Base-by-base conservation (phyloP, 306 rosid species). In the Dryas alaskensis region DNA sequence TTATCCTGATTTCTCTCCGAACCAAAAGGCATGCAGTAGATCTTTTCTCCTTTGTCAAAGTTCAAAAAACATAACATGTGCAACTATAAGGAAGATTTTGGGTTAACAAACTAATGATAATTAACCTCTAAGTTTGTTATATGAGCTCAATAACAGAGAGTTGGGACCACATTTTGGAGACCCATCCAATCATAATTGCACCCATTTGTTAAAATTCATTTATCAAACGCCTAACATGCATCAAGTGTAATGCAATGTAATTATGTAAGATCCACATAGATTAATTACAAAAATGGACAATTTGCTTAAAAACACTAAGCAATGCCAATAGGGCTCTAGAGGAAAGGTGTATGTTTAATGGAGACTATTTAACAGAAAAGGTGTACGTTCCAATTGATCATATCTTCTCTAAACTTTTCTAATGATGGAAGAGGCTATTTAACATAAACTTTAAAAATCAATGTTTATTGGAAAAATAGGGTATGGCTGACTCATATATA, bases 121-220 rank as follows among this genome's bases (percentile, higher is more conserved):
- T 87, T 79, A 81, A 77, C 59, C 63, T 68, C 77, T 63, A 74
- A 83, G 73, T 77, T 73, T 72, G 59, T 79, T 63, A 19, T 48
- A 48, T 13, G 44, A 67, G 81, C 79, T 48, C 77, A 76, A 73
- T 63, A 76, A 79, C 47, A 60, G 73, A 81, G 81, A 80, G 70
- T 61, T 74, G 76, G 96, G 93, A 88, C 96, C 90, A 78, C 84
- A 71, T 55, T 61, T 72, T 77, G 48, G 27, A 71, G 70, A 69
- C 69, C 81, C 79, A 82, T 73, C 22, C 83, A 73, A 62, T 68
- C 85, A 83, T 83, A 68, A 88, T 85, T 69, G 48, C 86, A 80
- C 64, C 87, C 89, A 86, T 84, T 78, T 76, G 70, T 78, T 78
- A 49, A 76, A 48, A 8, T 44, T 69, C 67, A 71, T 59, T 5